Evolutionary conservation across 306 rosid species (phyloP), one percentile per base, ranked within the genome.

Genomic region (Rubus idaeus): DNA sequence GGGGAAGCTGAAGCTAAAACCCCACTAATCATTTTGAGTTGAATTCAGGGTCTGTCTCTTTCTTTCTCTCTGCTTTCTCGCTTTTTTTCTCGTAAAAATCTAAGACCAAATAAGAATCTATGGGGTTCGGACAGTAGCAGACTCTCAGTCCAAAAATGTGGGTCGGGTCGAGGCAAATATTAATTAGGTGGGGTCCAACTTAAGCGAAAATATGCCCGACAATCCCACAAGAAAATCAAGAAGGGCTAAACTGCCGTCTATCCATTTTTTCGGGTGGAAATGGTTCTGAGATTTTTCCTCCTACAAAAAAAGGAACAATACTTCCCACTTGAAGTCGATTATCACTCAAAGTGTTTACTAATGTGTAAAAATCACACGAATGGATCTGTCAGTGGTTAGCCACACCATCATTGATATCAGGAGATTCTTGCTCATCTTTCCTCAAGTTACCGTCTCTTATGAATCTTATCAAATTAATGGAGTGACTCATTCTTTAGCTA

Each of bases 1-100:
- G 81, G 62, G 69, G 82, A 77, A 14, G 85, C 83, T 4, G 89
- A 69, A 80, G 85, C 73, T 17, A 84, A 78, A 77, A 86, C n/a
- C 55, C 85, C 75, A 66, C 83, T 68, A 18, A 78, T 84, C 97
- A 91, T 93, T 80, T 78, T 86, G 71, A 76, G 10, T 10, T 3
- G 75, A 66, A 42, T 17, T 37, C 30, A 10, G 67, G 14, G 37
- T 70, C 80, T 52, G 76, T 74, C 78, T 41, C 76, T 65, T 74
- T 69, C 83, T 68, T 74, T 64, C 18, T 14, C 45, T 35, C 20
- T 63, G 45, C n/a, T 84, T 62, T 50, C 74, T 57, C 51, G 10
- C 50, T 42, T 11, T 10, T 39, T 83, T 71, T 53, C 74, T 63
- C 5, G 87, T 50, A 71, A 39, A 52, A 64, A 64, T 63, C 68